Conservation (phyloP, 257 asterid species). For the Misopates orontium region DNA sequence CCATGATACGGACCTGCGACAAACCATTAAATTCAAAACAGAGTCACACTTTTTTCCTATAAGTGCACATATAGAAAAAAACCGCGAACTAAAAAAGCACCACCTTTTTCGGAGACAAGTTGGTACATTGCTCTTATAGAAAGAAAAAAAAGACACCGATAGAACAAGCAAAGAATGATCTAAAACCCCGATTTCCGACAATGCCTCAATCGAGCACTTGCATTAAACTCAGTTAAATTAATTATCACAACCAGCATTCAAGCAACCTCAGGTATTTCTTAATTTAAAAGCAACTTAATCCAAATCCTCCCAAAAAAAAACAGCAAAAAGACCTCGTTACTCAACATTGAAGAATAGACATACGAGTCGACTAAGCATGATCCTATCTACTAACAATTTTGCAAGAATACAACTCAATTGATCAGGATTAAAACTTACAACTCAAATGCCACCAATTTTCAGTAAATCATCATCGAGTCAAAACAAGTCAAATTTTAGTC, state of each 20-base stretch:
- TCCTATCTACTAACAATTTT: no score
- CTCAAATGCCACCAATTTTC: neutral
- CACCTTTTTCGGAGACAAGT: slow-evolving; percentile 1
- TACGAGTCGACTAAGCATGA: no score
- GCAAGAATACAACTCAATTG: no score
- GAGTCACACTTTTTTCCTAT: neutral
- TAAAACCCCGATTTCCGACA: neutral
- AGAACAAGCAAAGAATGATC: slow-evolving; percentile 1
- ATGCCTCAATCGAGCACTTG: neutral
- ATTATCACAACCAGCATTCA: slow-evolving; percentile 15
- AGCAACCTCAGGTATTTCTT: neutral
- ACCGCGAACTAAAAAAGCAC: slow-evolving; percentile 8
- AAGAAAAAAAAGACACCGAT: neutral
- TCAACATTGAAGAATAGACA: no score
- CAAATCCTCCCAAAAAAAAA: no score
- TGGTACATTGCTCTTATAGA: slow-evolving; percentile 5
- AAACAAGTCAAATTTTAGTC: no score
- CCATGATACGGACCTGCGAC: slow-evolving; percentile 81
- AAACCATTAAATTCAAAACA: slow-evolving; percentile 27
- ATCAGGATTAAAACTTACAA: no score
- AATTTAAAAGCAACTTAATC: no score
- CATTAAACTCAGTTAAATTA: neutral
- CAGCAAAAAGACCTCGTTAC: no score
- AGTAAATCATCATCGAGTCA: no score
- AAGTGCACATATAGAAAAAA: slow-evolving; percentile 8